These are phyloP conservation scores for Colletotrichum tamarilloi DNA, from an alignment of 2,329 filamentous ascomycete genomes.

Conservation along the genomic window DNA sequence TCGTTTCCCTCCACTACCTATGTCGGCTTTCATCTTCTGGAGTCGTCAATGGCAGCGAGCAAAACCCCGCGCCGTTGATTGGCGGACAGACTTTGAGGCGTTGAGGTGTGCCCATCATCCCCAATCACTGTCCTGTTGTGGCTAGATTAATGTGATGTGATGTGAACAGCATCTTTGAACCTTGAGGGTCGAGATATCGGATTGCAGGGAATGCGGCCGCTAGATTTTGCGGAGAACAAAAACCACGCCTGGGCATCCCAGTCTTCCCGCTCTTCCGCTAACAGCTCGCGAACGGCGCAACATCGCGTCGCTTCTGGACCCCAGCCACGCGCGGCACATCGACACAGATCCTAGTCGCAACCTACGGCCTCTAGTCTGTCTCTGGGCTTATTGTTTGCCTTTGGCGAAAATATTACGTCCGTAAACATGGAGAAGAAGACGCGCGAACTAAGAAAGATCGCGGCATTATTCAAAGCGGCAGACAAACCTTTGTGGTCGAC, in stretches of 20 bases:
- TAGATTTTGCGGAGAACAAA: constrained; percentile 30
- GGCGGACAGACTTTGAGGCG: constrained; percentile 26
- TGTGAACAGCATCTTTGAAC: constrained; percentile 33
- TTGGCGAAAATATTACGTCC: constrained; percentile 26
- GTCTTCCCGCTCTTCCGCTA: constrained; percentile 32
- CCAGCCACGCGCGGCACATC: constrained; percentile 31
- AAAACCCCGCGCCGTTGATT: constrained; percentile 14
- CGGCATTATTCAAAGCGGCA: constrained; percentile 14
- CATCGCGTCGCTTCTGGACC: constrained; percentile 31
- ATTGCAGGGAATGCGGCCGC: constrained; percentile 29
- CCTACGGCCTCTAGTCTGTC: constrained; percentile 4
- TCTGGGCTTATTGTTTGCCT: constrained; percentile 5
- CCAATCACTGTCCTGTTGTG: constrained; percentile 30
- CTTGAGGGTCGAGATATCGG: constrained; percentile 31
- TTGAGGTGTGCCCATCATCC: constrained; percentile 28
- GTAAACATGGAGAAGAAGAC: constrained; percentile 17
- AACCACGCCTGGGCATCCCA: constrained; percentile 21
- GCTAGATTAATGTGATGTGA: constrained; percentile 36
- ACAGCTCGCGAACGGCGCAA: constrained; percentile 28
- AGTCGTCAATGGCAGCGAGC: constrained; percentile 6
- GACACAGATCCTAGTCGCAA: constrained; percentile 20
- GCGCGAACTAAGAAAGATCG: background rate
- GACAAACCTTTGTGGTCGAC: constrained; percentile 20
- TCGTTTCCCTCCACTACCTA: background rate
- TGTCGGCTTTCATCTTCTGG: constrained; percentile 3